phyloP scores from a whole-genome alignment of 371 early-diverging fungal species.

The Lichtheimia hyalospora region DNA sequence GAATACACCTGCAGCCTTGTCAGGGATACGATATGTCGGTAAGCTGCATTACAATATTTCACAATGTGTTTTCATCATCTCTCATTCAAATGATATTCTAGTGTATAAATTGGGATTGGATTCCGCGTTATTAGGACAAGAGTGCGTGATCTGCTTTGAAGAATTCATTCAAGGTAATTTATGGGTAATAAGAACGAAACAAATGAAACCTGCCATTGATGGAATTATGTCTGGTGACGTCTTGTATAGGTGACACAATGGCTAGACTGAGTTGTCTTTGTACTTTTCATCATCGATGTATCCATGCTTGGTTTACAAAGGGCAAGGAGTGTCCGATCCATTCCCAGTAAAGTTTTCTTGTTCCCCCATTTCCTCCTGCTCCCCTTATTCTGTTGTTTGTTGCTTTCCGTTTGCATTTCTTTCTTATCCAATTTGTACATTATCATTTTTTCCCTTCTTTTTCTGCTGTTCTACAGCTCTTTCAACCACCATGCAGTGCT shows the following conservation, averaged over 20 bases:
- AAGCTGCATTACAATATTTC: constrained; percentile 12
- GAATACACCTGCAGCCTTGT: constrained; percentile 38
- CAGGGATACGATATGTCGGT: constrained; percentile 64
- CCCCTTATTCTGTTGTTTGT: constrained; percentile 2
- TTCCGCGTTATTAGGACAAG: constrained; percentile 61
- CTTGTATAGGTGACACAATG: constrained; percentile 53
- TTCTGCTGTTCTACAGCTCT: constrained; percentile 10
- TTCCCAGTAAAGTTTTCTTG: constrained; percentile 20
- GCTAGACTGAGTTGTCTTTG: constrained; percentile 74
- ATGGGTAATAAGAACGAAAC: not conserved
- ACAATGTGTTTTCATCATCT: not conserved
- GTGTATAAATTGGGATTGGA: constrained; percentile 54
- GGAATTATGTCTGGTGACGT: too few relatives aligned
- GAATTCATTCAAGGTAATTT: constrained; percentile 63
- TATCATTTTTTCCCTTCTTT: constrained; percentile 7
- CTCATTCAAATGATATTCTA: not conserved
- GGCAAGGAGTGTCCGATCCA: constrained; percentile 65
- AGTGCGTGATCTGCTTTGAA: constrained; percentile 85
- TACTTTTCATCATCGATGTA: constrained; percentile 72
- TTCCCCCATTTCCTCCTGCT: not conserved
- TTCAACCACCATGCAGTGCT: constrained; percentile 11
- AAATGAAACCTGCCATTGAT: not conserved
- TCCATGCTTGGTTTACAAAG: constrained; percentile 62
- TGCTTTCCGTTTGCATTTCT: constrained; percentile 6
- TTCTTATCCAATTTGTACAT: constrained; percentile 7